phyloP scores from a whole-genome alignment of 805 yeast genomes.

The Brettanomyces anomalus region DNA sequence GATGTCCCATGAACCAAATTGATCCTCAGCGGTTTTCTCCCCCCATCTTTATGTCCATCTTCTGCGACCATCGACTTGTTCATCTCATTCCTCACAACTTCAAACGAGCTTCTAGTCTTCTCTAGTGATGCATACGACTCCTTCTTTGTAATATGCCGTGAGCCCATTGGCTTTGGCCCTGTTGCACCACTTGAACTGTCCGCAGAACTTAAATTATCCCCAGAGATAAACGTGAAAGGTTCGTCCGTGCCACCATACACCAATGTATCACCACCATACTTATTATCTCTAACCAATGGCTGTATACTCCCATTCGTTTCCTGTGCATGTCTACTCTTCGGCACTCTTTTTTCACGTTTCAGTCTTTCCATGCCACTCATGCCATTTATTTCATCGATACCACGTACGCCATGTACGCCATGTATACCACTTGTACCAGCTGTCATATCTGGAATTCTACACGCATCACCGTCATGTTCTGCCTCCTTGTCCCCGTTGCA shows the following conservation, averaged over 20 bases:
- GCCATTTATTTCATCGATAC: too few relatives aligned
- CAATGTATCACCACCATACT: slow-evolving; percentile 1
- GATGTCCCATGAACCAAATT: slow-evolving; percentile 3
- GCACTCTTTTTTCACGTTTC: too few relatives aligned
- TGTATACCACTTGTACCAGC: background rate
- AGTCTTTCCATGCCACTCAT: too few relatives aligned
- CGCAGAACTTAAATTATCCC: background rate
- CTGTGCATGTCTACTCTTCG: background rate
- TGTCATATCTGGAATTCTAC: background rate
- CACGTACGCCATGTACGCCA: too few relatives aligned
- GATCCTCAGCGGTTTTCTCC: background rate
- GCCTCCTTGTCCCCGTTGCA: slow-evolving; percentile 1
- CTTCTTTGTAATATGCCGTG: slow-evolving; percentile 12
- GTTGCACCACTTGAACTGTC: background rate
- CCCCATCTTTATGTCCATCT: slow-evolving; percentile 1
- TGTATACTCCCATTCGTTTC: background rate
- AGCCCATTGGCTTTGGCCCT: background rate
- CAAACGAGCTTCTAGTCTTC: slow-evolving; percentile 16
- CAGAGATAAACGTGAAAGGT: slow-evolving; percentile 11
- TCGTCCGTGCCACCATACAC: slow-evolving; percentile 2
- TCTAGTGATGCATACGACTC: slow-evolving; percentile 17
- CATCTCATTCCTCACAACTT: slow-evolving; percentile 14
- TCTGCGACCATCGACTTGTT: slow-evolving; percentile 11
- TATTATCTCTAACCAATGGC: background rate
- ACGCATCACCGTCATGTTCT: background rate